Base-by-base conservation (phyloP, 768 basidiomycete genomes). In the Mycena maculata region DNA sequence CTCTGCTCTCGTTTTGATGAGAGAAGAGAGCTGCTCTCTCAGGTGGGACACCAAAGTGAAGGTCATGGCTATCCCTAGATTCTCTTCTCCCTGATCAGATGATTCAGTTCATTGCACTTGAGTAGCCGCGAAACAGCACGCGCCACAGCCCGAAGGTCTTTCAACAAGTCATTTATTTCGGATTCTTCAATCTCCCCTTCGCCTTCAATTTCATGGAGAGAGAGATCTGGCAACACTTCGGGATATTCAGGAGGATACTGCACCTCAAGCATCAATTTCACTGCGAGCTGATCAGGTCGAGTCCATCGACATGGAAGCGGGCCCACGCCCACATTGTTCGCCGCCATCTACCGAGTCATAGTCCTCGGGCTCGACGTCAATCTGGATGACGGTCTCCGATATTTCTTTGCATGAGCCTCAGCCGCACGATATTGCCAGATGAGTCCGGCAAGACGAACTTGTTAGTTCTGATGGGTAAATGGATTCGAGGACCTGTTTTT, bases 11-110 rank as follows among this genome's bases (percentile, higher is more conserved):
- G 79, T 73, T 41, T 85, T 85, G 38, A 95, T 86, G 27, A 96
- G 79, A 20, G 76, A 73, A 6, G 90, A 86, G 18, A 98, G 81
- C 54, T 88, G 84, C 78, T 98, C 96, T 69, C 92, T 85, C 48
- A 98, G 85, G 72, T 92, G 90, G 0, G 93, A 91, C 13, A 95
- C 90, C 20, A 99, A 84, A 0, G 97, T 95, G 76, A 98, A 99
- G 20, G 96, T 96, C 96, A 99, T 98, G 3, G 98, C 96, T 92
- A 96, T 96, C 45, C 95, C 95, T 23, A 94, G 74, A 76, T 93
- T 95, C 75, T 96, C 94, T 74, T 91, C 87, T 60, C 92, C 93
- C 92, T 93, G 60, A 62, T 22, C 15, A 56, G 54, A 58, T 27
- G 33, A 55, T 60, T 68, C 56, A 31, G 25, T n/a, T 53, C 36